Evolutionary conservation across 2,329 filamentous ascomycete species (phyloP).

Genomic region (Zymoseptoria pseudotritici): DNA sequence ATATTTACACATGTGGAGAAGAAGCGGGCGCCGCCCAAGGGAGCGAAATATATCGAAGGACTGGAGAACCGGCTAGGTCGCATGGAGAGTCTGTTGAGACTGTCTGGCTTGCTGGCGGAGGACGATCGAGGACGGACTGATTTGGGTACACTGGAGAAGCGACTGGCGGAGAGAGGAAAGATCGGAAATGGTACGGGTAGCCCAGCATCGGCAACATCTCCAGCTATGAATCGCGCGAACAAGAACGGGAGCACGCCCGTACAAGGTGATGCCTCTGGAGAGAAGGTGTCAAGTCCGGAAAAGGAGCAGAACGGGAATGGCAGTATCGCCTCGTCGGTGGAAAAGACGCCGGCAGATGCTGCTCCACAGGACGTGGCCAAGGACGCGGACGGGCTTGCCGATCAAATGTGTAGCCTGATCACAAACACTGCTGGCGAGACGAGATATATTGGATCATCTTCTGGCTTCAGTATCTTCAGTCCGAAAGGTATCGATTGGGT

Average conservation of each 20-base stretch:
- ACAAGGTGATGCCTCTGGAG: conserved; percentile 2
- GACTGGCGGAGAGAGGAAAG: conserved; percentile 46
- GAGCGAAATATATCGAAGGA: conserved; percentile 96
- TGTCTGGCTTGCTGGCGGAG: conserved; percentile 79
- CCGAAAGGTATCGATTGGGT: conserved; percentile 98
- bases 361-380: conserved; percentile 3
- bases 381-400: conserved; percentile 66
- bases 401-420: conserved; percentile 98
- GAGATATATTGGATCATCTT: conserved; percentile 92
- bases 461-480: conserved; percentile 97
- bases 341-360: conserved; percentile 6
- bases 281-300: conserved; percentile 3
- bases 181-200: conserved; percentile 27
- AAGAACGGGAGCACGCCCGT: conserved; percentile 10
- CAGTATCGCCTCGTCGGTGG: background rate
- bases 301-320: background rate
- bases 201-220: conserved; percentile 24
- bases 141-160: conserved; percentile 78
- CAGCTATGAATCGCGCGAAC: conserved; percentile 5
- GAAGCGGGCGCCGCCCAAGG: conserved; percentile 94
- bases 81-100: conserved; percentile 84
- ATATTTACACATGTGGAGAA: conserved; percentile 98
- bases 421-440: conserved; percentile 94
- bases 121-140: conserved; percentile 82
- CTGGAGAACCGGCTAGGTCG: conserved; percentile 89